Evolutionary conservation across 495 filamentous ascomycete species (phyloP).

Genomic region (Parachaetomium inaequale): DNA sequence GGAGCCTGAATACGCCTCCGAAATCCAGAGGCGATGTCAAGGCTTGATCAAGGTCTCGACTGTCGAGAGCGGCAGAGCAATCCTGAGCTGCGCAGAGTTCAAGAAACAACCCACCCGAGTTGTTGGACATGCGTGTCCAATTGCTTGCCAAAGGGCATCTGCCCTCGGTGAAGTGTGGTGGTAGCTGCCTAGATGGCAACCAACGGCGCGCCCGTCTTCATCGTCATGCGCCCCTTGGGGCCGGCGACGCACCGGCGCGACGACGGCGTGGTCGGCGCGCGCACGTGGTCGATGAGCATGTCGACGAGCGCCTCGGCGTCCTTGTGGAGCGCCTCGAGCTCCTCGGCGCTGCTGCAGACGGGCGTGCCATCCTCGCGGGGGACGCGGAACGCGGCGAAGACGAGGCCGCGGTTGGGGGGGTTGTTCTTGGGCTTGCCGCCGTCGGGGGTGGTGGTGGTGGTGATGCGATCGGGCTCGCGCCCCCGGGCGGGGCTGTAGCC

Average conservation of each 20-base stretch:
- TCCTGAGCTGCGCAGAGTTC: no score
- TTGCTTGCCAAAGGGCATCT: not conserved
- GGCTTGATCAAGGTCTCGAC: no score
- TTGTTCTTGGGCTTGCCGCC: not conserved
- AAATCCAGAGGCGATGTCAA: no score
- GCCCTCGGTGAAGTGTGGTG: not conserved
- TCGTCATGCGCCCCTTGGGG: not conserved
- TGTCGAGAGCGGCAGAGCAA: no score
- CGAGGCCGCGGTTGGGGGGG: constrained; percentile 36
- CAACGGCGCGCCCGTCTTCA: not conserved
- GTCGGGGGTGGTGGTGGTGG: not conserved
- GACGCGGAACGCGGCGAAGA: constrained; percentile 41
- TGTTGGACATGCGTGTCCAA: not conserved
- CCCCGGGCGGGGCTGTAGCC: constrained; percentile 24
- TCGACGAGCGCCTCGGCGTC: constrained; percentile 40
- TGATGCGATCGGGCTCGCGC: not conserved
- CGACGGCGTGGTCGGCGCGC: not conserved
- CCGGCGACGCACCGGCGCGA: not conserved
- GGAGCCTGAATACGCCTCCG: no score
- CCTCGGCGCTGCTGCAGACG: constrained; percentile 14
- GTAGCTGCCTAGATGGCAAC: not conserved
- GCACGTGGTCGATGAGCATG: constrained; percentile 29
- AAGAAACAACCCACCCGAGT: no score
- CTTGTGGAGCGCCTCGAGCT: constrained; percentile 28
- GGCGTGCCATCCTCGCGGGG: constrained; percentile 19